These are phyloP conservation scores for Pyrenochaeta sp. DNA, from an alignment of 2,329 filamentous ascomycete species.

Conservation along the genomic window DNA sequence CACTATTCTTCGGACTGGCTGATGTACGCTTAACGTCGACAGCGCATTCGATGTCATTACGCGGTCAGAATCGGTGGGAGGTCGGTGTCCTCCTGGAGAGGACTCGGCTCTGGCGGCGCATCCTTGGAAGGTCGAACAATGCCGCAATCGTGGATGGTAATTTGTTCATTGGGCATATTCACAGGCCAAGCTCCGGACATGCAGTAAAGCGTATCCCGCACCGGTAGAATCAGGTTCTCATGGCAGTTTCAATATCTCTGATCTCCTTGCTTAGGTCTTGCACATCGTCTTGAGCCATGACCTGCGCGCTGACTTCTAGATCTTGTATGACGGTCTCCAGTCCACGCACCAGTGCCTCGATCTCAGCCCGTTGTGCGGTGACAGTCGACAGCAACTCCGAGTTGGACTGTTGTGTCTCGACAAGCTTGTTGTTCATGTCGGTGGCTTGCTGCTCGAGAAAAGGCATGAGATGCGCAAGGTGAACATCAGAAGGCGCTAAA, in stretches of 20 bases:
- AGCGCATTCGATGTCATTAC: too few species aligned
- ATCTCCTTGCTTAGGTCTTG: conserved; percentile 45
- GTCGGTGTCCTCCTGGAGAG: too few species aligned
- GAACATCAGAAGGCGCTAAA: conserved; percentile 63
- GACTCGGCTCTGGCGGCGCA: too few species aligned
- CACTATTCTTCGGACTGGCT: too few species aligned
- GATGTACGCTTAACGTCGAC: too few species aligned
- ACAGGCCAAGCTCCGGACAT: too few species aligned
- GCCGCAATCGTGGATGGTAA: too few species aligned
- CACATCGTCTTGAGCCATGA: conserved; percentile 49
- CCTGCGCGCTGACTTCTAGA: conserved; percentile 59
- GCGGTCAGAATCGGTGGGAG: too few species aligned
- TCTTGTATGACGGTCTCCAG: conserved; percentile 65
- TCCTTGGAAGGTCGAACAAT: too few species aligned
- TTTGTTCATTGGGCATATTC: too few species aligned
- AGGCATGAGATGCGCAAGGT: conserved; percentile 65
- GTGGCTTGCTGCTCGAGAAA: conserved; percentile 60
- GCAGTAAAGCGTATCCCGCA: too few species aligned
- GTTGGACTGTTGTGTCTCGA: conserved; percentile 61
- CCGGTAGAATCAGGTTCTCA: conserved; percentile 41
- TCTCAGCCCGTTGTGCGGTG: conserved; percentile 63
- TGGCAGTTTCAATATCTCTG: conserved; percentile 43
- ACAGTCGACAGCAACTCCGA: conserved; percentile 60
- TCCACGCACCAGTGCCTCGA: conserved; percentile 61
- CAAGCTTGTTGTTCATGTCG: conserved; percentile 59